Evolutionary conservation across 1,139 yeast species (phyloP).

Genomic region (Hyphopichia buzzinii): DNA sequence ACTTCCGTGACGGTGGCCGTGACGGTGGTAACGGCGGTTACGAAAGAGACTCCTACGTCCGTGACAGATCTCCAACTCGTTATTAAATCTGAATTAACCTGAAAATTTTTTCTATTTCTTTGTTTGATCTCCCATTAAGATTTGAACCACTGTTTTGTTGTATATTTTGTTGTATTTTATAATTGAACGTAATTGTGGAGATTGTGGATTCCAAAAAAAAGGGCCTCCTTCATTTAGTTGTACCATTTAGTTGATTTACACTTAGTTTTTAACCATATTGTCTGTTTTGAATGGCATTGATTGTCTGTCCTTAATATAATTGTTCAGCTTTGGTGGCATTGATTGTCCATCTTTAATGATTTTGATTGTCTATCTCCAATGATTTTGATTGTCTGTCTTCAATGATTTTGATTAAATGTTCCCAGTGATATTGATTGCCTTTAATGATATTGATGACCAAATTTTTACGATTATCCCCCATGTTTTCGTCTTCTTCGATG

Average conservation of each 20-base stretch:
- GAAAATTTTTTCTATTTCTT: not conserved
- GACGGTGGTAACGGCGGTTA: slow-evolving; percentile 30
- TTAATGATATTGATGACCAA: no score
- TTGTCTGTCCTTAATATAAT: no score
- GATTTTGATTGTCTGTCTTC: no score
- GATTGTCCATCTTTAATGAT: no score
- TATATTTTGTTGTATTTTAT: slow-evolving; percentile 8
- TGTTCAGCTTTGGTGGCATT: no score
- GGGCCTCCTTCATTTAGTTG: not conserved
- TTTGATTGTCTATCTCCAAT: no score
- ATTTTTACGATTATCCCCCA: no score
- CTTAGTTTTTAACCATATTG: slow-evolving; percentile 1
- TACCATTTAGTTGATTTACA: no score
- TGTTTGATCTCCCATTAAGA: not conserved
- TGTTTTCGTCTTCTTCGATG: no score
- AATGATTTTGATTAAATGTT: no score
- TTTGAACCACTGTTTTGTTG: slow-evolving; percentile 7
- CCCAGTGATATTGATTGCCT: no score
- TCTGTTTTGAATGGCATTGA: not conserved
- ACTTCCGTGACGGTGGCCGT: slow-evolving; percentile 36
- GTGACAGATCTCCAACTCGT: slow-evolving; percentile 52
- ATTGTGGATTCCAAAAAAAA: not conserved
- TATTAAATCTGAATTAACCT: slow-evolving; percentile 19
- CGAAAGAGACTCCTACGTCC: slow-evolving; percentile 42
- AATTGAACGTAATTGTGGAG: slow-evolving; percentile 4